Evolutionary conservation across 2,329 filamentous ascomycete genomes (phyloP).

Genomic region (Penicillium capsulatum): DNA sequence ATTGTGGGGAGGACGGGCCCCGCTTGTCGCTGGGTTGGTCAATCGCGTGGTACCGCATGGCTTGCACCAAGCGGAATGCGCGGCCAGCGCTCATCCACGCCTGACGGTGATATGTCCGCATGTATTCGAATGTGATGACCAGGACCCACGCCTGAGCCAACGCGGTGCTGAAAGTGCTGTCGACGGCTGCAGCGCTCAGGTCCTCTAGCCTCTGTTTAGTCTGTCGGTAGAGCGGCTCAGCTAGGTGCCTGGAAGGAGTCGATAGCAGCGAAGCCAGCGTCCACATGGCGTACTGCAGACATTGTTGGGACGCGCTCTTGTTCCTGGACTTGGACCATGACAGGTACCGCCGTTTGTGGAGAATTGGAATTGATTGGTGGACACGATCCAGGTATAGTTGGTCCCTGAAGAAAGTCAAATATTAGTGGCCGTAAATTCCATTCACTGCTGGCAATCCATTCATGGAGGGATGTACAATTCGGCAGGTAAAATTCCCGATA

Average conservation of each 20-base stretch:
- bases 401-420: slow-evolving; percentile 15
- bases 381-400: slow-evolving; percentile 25
- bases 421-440: not conserved
- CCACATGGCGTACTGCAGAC: slow-evolving; percentile 24
- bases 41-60: slow-evolving; percentile 32
- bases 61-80: slow-evolving; percentile 34
- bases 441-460: too few relatives aligned
- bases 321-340: slow-evolving; percentile 11
- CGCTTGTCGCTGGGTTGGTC: slow-evolving; percentile 15
- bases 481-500: slow-evolving; percentile 1
- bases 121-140: slow-evolving; percentile 14
- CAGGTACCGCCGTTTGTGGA: slow-evolving; percentile 19
- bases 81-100: slow-evolving; percentile 36
- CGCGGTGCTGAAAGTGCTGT: not conserved
- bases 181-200: not conserved
- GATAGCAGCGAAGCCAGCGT: slow-evolving; percentile 37
- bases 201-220: slow-evolving; percentile 14
- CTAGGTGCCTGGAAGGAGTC: slow-evolving; percentile 7
- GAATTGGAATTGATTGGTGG: slow-evolving; percentile 18
- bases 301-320: slow-evolving; percentile 5
- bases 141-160: slow-evolving; percentile 16
- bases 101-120: slow-evolving; percentile 24
- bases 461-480: too few relatives aligned
- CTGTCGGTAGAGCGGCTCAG: slow-evolving; percentile 12
- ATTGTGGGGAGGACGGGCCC: not conserved